A percentile compares a stretch with the other conserved stretches of the same genome.
phyloP scores from a whole-genome alignment of 805 yeast genomes.

The Grigorovia transvaalensis region DNA sequence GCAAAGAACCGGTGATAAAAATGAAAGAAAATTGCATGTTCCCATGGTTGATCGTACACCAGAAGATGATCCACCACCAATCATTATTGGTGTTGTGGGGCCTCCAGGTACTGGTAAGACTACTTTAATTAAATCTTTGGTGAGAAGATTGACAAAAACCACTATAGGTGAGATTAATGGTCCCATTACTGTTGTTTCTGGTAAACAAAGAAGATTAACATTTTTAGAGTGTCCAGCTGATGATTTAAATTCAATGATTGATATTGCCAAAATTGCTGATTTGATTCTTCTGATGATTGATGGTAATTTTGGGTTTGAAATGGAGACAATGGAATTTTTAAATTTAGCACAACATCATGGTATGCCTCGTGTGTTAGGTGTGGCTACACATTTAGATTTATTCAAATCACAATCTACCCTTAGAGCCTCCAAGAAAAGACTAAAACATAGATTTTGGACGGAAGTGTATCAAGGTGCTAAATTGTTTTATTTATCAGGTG shows the following conservation, averaged over 20 bases:
- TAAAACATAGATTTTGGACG: slow-evolving; percentile 95
- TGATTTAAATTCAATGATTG: slow-evolving; percentile 92
- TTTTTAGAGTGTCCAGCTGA: slow-evolving; percentile 81
- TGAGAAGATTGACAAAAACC: slow-evolving; percentile 80
- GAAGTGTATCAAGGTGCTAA: slow-evolving; percentile 98
- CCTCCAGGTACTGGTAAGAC: slow-evolving; percentile 99
- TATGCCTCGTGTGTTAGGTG: slow-evolving; percentile 94
- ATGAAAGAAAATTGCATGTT: slow-evolving; percentile 81
- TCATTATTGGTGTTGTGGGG: slow-evolving; percentile 92
- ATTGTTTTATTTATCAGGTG: slow-evolving; percentile 87
- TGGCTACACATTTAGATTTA: slow-evolving; percentile 89
- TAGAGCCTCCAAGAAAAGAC: slow-evolving; percentile 80
- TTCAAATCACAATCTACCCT: slow-evolving; percentile 84
- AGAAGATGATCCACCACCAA: slow-evolving; percentile 95
- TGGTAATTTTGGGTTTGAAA: slow-evolving; percentile 96
- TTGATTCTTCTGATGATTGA: slow-evolving; percentile 80
- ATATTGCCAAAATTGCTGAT: slow-evolving; percentile 91
- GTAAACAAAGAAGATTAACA: slow-evolving; percentile 85
- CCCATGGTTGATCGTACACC: slow-evolving; percentile 98
- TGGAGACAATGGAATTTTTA: slow-evolving; percentile 98
- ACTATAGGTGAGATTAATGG: slow-evolving; percentile 82
- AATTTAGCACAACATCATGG: slow-evolving; percentile 97
- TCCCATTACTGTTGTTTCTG: slow-evolving; percentile 93
- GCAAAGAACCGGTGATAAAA: slow-evolving; percentile 66
- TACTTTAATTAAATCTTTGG: slow-evolving; percentile 80